phyloP scores from a whole-genome alignment of 345 rosid species.

The Mangifera indica region DNA sequence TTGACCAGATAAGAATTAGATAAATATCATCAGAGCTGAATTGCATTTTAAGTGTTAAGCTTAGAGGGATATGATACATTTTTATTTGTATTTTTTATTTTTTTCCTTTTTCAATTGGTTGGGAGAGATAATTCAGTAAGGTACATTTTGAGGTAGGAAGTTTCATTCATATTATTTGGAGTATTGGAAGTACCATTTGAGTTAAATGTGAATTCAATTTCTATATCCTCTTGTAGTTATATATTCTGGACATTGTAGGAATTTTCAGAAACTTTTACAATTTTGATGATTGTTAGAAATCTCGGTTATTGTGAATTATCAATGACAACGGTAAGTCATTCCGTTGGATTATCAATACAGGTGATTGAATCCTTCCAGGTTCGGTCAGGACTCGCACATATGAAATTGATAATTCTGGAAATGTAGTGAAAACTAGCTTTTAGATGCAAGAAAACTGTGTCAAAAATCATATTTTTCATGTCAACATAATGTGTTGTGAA shows the following conservation, averaged over 20 bases:
- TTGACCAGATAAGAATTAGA: conserved; percentile 11
- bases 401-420: background rate
- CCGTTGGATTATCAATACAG: background rate
- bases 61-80: conserved; percentile 5
- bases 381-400: too few species aligned
- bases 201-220: conserved; percentile 16
- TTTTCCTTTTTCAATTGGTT: background rate
- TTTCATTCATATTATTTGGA: conserved; percentile 6
- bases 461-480: background rate
- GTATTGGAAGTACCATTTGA: conserved; percentile 1
- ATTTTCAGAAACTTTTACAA: conserved; percentile 10
- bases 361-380: background rate
- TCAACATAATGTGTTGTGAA: background rate
- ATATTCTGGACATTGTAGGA: conserved; percentile 17
- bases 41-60: conserved; percentile 26
- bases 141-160: conserved; percentile 14
- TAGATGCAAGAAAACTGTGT: background rate
- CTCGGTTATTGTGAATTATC: background rate
- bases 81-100: too few species aligned
- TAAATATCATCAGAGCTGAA: conserved; percentile 20
- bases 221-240: conserved; percentile 1
- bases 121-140: background rate
- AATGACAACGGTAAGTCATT: background rate
- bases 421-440: background rate
- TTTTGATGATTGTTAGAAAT: background rate